Base-by-base conservation (phyloP, 2,329 filamentous ascomycete genomes). In the Aspergillus sp. region DNA sequence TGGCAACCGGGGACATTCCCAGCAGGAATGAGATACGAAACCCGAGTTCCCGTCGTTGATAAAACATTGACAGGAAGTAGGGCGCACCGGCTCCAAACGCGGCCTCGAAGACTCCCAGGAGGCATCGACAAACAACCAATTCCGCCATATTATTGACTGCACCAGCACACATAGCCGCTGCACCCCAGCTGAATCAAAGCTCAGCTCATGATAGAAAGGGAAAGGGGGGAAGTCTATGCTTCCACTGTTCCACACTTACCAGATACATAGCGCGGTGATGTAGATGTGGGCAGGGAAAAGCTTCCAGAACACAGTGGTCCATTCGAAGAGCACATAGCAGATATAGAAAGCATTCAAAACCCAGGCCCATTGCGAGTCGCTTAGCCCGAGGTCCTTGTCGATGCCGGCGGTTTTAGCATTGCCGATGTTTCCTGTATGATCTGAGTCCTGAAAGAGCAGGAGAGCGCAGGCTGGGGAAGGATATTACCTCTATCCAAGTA, bases 31-130 rank as follows among this genome's bases (percentile, higher is more conserved):
- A 80, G 24, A 77, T 72, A 3, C 81, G 67, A 44, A 81, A 72
- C 2, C 80, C 81, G 2, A 83, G 66, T 58, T 79, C 78, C 23
- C 80, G 70, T 11, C 82, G 69, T 6, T 80, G 75, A 62, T 83
- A 84, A 71, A 83, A 82, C 55, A 80, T 75, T 0, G 75, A 77
- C 0, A 81, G 66, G 35, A 73, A 75, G 33, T 69, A 66, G 6
- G 68, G 67, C 12, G 63, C 66, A 6, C 66, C 66, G 4, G 57
- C 58, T 2, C 64, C 62, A 43, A 68, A 68, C 3, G 59, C 62
- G 2, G 66, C 53, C 31, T 68, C 66, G 21, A 65, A 64, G n/a
- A 66, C 35, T 8, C 63, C 66, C n/a, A 69, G 27, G 1, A 67
- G 37, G 14, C 57, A 62, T 33, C 66, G 61, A 39, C 64, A 66